Conservation (phyloP, 108 stramenopile species). For the Ochromonas danica region DNA sequence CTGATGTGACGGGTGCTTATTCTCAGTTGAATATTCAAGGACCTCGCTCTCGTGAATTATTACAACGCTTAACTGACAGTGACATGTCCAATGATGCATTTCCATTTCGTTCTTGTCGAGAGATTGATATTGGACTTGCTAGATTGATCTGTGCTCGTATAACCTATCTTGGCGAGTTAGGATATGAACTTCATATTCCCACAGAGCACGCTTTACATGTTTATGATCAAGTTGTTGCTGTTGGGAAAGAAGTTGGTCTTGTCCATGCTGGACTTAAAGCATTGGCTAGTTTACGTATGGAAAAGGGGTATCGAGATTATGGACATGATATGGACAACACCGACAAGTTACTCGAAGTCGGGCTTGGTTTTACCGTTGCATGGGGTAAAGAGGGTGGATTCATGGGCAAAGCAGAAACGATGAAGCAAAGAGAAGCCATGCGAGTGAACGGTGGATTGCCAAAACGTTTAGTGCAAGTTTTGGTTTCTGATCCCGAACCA, state of each 20-base stretch:
- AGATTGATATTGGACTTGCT: slow-evolving; percentile 44
- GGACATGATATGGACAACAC: slow-evolving; percentile 79
- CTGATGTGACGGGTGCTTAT: slow-evolving; percentile 64
- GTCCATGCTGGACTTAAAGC: slow-evolving; percentile 67
- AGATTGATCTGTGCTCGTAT: slow-evolving; percentile 48
- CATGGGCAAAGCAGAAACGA: slow-evolving; percentile 61
- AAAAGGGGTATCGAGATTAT: slow-evolving; percentile 76
- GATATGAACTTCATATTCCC: slow-evolving; percentile 72
- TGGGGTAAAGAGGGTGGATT: slow-evolving; percentile 64
- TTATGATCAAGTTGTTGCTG: slow-evolving; percentile 58
- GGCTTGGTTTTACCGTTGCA: slow-evolving; percentile 69
- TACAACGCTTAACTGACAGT: slow-evolving; percentile 56
- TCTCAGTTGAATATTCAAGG: slow-evolving; percentile 71
- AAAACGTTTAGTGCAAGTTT: slow-evolving; percentile 56
- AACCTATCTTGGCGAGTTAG: slow-evolving; percentile 76
- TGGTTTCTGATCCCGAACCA: slow-evolving; percentile 52
- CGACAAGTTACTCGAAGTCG: slow-evolving; percentile 65
- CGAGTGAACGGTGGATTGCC: slow-evolving; percentile 53
- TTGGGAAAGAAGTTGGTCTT: slow-evolving; percentile 38
- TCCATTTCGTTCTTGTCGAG: slow-evolving; percentile 62
- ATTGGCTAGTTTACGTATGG: slow-evolving; percentile 65
- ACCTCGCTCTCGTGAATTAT: slow-evolving; percentile 59
- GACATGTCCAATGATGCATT: slow-evolving; percentile 53
- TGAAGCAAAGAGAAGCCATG: slow-evolving; percentile 28
- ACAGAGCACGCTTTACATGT: slow-evolving; percentile 62